Conservation (phyloP, 2,329 filamentous ascomycete species). For the Fusarium sulawesiense region DNA sequence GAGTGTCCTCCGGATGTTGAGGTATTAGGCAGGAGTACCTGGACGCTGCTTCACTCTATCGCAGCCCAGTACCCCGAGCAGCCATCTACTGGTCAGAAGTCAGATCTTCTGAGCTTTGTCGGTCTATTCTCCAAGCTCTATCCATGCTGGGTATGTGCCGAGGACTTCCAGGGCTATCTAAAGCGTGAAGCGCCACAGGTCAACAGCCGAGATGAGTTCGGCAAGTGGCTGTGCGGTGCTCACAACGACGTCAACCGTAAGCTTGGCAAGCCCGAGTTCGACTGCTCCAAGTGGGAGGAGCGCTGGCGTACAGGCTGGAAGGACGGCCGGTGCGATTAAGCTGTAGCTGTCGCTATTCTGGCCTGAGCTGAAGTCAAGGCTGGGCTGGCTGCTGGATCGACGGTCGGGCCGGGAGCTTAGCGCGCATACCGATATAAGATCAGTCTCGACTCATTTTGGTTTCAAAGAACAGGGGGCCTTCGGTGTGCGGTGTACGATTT, state of each 20-base stretch:
- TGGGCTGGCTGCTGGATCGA: constrained; percentile 14
- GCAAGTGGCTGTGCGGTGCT: constrained; percentile 84
- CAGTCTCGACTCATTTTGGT: constrained; percentile 8
- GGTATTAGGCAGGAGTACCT: constrained; percentile 84
- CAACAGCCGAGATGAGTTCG: constrained; percentile 75
- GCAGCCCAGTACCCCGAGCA: constrained; percentile 83
- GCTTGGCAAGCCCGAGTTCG: constrained; percentile 89
- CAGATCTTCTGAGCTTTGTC: constrained; percentile 82
- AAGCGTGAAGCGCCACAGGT: constrained; percentile 73
- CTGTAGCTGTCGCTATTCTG: constrained; percentile 22
- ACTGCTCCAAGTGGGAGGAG: constrained; percentile 92
- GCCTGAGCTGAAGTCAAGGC: constrained; percentile 33
- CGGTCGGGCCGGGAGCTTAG: constrained; percentile 19
- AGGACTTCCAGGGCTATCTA: constrained; percentile 90
- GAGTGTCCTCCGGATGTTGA: constrained; percentile 95
- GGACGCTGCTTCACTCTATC: constrained; percentile 94
- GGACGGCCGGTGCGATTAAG: constrained; percentile 70
- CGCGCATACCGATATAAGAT: constrained; percentile 9
- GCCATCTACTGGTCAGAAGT: constrained; percentile 76
- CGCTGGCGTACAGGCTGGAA: constrained; percentile 93
- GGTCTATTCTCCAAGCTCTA: constrained; percentile 86
- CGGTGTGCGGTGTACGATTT: constrained; percentile 37
- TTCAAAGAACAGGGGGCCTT: constrained; percentile 5
- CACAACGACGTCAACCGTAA: constrained; percentile 91
- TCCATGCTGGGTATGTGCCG: constrained; percentile 94